These are phyloP conservation scores for Dendrocalamus latiflorus DNA, from an alignment of 202 grass and related monocot species.

Conservation along the genomic window DNA sequence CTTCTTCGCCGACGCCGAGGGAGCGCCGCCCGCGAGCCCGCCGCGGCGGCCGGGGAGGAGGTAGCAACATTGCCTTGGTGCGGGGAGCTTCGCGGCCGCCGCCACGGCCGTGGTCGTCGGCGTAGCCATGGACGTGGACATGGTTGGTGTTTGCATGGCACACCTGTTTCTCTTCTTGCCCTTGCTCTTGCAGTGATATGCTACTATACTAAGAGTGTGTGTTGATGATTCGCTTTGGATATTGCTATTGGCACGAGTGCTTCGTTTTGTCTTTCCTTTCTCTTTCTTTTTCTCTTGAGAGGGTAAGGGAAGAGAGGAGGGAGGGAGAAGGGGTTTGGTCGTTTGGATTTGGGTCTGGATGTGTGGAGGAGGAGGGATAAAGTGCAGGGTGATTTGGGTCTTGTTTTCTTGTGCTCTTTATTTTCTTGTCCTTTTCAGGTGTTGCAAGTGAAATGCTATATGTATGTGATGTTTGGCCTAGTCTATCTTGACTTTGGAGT, in stretches of 20 bases:
- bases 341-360: not conserved
- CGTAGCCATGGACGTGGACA: conserved; percentile 36
- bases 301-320: conserved; percentile 22
- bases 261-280: not conserved
- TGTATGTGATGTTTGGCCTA: no score
- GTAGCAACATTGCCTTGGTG: not conserved
- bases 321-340: not conserved
- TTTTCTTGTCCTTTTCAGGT: not conserved
- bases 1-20: conserved; percentile 34
- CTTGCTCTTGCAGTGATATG: not conserved
- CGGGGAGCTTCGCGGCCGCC: not conserved
- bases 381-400: not conserved
- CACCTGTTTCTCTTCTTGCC: not conserved
- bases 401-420: not conserved
- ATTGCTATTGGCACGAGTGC: not conserved
- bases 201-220: not conserved
- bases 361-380: conserved; percentile 43
- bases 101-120: not conserved
- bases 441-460: not conserved
- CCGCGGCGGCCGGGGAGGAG: not conserved
- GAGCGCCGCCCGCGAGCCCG: not conserved
- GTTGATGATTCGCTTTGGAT: not conserved
- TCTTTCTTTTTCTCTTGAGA: not conserved
- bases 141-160: conserved; percentile 40
- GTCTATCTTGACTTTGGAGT: no score